A percentile compares a stretch with the other conserved stretches of the same genome.
These are phyloP conservation scores for Fraxinus nigra DNA, from an alignment of 305 asterid genomes.

Conservation along the genomic window DNA sequence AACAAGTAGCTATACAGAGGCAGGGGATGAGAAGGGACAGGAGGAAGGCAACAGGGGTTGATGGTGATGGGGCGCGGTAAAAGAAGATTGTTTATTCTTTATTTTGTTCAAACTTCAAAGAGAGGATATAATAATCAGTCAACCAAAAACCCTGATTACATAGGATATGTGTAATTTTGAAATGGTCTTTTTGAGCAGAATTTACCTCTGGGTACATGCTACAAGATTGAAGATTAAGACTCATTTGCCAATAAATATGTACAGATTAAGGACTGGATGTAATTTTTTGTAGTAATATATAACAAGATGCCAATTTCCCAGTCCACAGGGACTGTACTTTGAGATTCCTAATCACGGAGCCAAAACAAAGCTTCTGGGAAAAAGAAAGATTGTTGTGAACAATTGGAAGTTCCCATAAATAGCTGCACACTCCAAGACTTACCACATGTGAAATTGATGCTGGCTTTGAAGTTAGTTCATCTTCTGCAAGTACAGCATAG, in stretches of 20 bases:
- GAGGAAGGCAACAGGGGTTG: neutral
- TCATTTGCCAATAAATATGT: neutral
- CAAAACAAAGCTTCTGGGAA: neutral
- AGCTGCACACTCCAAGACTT: constrained; percentile 27
- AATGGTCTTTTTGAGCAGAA: neutral
- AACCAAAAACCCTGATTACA: neutral
- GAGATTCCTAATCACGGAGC: neutral
- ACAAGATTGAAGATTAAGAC: neutral
- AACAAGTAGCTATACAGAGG: neutral
- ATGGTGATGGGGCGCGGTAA: neutral
- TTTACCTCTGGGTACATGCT: neutral
- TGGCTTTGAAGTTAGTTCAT: constrained; percentile 75
- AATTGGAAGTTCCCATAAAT: neutral
- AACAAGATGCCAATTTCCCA: neutral
- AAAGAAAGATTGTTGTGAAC: neutral
- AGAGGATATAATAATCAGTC: neutral
- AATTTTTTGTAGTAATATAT: neutral
- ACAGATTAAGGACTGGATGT: neutral
- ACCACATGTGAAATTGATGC: constrained; percentile 78
- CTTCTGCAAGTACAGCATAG: constrained; percentile 81
- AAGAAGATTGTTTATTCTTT: neutral
- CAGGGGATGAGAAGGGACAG: neutral
- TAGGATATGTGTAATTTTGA: neutral
- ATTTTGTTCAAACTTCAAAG: neutral
- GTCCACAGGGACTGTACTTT: neutral